Evolutionary conservation across 495 filamentous ascomycete genomes (phyloP).

Genomic region (Hypoxylon cercidicola): DNA sequence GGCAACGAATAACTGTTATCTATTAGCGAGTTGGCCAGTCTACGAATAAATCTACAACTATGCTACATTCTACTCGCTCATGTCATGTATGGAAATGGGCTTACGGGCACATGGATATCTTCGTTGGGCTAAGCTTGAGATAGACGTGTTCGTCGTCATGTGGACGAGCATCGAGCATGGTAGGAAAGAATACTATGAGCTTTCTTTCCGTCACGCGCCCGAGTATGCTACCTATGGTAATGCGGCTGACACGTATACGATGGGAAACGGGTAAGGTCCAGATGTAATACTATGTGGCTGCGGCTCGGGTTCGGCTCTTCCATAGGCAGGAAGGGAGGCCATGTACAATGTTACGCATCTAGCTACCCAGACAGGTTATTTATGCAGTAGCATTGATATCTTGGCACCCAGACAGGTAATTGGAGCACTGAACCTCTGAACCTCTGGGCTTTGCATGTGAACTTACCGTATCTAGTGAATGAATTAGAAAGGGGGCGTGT

Average conservation of each 20-base stretch:
- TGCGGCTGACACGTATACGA: constrained; percentile 42
- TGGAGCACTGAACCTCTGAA: too few species aligned
- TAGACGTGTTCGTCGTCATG: constrained; percentile 12
- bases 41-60: not conserved
- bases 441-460: too few species aligned
- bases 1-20: constrained; percentile 6
- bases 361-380: constrained; percentile 3
- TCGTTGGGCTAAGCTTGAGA: not conserved
- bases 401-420: not conserved
- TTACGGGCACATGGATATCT: not conserved
- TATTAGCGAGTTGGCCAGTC: not conserved
- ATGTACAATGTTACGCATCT: constrained; percentile 3
- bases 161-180: constrained; percentile 7
- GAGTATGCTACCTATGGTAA: constrained; percentile 23
- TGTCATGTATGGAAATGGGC: not conserved
- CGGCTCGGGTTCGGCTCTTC: constrained; percentile 29
- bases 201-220: constrained; percentile 19
- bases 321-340: constrained; percentile 6
- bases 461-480: too few species aligned
- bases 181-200: constrained; percentile 10
- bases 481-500: too few species aligned
- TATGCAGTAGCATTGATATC: not conserved
- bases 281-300: constrained; percentile 16
- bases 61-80: not conserved
- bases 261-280: constrained; percentile 25